phyloP scores from a whole-genome alignment of 108 stramenopile species.

The Nitzschia sp. region DNA sequence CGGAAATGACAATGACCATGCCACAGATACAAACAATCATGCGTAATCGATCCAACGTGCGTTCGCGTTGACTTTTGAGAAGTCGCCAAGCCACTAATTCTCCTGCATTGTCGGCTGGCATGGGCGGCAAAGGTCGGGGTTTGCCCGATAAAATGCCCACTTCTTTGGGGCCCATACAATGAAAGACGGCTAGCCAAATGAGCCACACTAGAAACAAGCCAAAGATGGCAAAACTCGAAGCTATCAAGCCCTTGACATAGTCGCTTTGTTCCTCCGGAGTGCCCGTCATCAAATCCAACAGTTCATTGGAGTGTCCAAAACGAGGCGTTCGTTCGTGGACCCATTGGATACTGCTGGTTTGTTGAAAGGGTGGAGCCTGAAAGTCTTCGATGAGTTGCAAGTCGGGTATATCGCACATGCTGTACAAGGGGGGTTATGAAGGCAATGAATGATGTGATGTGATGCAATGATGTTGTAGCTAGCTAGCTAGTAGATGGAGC shows the following conservation, averaged over 20 bases:
- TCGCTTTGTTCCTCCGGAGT: slow-evolving; percentile 19
- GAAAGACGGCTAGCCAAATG: slow-evolving; percentile 11
- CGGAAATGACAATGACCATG: slow-evolving; percentile 5
- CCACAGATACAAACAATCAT: slow-evolving; percentile 17
- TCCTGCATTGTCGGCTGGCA: neutral
- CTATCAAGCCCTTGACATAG: slow-evolving; percentile 19
- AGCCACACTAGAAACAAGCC: slow-evolving; percentile 21
- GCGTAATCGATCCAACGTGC: neutral
- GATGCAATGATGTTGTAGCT: too few species aligned
- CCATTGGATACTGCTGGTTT: slow-evolving; percentile 24
- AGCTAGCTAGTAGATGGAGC: too few species aligned
- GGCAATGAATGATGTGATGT: too few species aligned
- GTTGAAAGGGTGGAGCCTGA: slow-evolving; percentile 4
- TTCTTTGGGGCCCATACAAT: slow-evolving; percentile 21
- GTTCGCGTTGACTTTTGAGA: neutral
- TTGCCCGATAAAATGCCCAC: slow-evolving; percentile 11
- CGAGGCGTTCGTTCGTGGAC: slow-evolving; percentile 16
- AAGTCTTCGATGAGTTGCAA: slow-evolving; percentile 21
- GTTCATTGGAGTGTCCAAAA: slow-evolving; percentile 22
- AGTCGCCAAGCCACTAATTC: neutral
- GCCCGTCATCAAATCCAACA: slow-evolving; percentile 11
- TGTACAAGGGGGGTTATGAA: too few species aligned
- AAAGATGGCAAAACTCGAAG: slow-evolving; percentile 15
- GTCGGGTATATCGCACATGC: slow-evolving; percentile 6
- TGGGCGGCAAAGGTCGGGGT: slow-evolving; percentile 5